These are phyloP conservation scores for Ampelomyces quisqualis DNA, from an alignment of 2,329 filamentous ascomycete species.

Conservation along the genomic window DNA sequence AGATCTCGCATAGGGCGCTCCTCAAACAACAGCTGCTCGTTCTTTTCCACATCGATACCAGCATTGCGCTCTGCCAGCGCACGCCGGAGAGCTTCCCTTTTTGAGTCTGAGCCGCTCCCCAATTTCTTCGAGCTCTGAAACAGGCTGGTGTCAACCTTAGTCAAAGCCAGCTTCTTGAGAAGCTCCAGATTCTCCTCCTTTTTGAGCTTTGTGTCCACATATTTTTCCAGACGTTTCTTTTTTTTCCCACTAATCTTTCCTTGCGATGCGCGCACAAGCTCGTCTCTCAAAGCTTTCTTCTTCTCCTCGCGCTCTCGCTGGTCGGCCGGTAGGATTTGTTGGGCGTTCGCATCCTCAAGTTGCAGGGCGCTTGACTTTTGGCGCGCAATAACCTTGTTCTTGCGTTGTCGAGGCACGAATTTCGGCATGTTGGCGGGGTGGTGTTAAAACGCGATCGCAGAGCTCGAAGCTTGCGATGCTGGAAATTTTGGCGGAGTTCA, in stretches of 20 bases:
- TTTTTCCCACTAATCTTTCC: slow-evolving; percentile 64
- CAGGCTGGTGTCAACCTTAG: slow-evolving; percentile 78
- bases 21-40: slow-evolving; percentile 58
- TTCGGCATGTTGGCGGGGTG: slow-evolving; percentile 36
- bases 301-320: slow-evolving; percentile 57
- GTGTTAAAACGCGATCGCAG: slow-evolving; percentile 4
- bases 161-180: slow-evolving; percentile 76
- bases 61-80: slow-evolving; percentile 65
- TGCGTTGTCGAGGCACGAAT: slow-evolving; percentile 57
- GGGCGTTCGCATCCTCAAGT: slow-evolving; percentile 56
- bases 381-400: slow-evolving; percentile 65
- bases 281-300: slow-evolving; percentile 54
- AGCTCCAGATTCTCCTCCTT: slow-evolving; percentile 89
- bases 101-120: slow-evolving; percentile 67
- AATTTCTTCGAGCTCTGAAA: slow-evolving; percentile 77
- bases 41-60: slow-evolving; percentile 59
- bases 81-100: slow-evolving; percentile 65
- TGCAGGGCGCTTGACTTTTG: slow-evolving; percentile 46
- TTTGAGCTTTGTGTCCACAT: slow-evolving; percentile 84
- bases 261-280: slow-evolving; percentile 55
- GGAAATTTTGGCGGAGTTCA: slow-evolving; percentile 41
- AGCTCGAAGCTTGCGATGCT: slow-evolving; percentile 10
- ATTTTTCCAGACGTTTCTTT: slow-evolving; percentile 67
- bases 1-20: slow-evolving; percentile 29
- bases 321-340: slow-evolving; percentile 49